phyloP scores from a whole-genome alignment of 108 stramenopile species.

The Cyclotella cryptica region DNA sequence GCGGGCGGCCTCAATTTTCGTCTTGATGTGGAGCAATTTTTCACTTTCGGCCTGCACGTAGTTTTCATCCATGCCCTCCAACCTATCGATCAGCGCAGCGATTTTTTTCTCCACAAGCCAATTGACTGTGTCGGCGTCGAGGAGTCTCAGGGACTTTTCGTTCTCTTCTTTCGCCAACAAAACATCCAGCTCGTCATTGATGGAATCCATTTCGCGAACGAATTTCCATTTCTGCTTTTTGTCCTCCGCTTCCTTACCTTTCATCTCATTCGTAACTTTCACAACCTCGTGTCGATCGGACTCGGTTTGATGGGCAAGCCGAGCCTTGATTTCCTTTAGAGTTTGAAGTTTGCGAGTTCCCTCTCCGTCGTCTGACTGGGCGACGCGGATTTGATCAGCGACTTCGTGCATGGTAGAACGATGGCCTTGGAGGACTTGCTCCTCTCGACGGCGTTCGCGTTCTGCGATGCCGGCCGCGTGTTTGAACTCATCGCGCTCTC shows the following conservation, averaged over 20 bases:
- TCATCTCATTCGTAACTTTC: conserved; percentile 44
- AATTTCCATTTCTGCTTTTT: conserved; percentile 41
- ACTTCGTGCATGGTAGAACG: conserved; percentile 19
- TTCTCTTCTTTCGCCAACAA: conserved; percentile 30
- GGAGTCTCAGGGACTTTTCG: conserved; percentile 20
- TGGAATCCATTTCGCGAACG: conserved; percentile 49
- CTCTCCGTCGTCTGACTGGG: conserved; percentile 37
- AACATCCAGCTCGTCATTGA: conserved; percentile 43
- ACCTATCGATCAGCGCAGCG: not conserved
- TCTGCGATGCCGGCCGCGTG: conserved; percentile 35
- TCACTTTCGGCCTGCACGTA: conserved; percentile 14
- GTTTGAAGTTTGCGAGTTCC: conserved; percentile 35
- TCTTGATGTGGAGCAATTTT: conserved; percentile 21
- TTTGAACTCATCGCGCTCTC: conserved; percentile 27
- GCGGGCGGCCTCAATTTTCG: conserved; percentile 18
- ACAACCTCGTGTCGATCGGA: conserved; percentile 38
- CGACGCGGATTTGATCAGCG: conserved; percentile 28
- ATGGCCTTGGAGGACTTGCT: conserved; percentile 22
- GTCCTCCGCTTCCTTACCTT: conserved; percentile 46
- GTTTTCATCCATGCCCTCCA: conserved; percentile 15
- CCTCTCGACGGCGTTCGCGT: conserved; percentile 38
- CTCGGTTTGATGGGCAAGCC: conserved; percentile 24
- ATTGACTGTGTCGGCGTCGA: conserved; percentile 35
- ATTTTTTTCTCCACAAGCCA: conserved; percentile 40
- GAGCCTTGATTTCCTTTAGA: conserved; percentile 21